These are phyloP conservation scores for Acidomyces sp. DNA, from an alignment of 495 filamentous ascomycete species.

Conservation along the genomic window DNA sequence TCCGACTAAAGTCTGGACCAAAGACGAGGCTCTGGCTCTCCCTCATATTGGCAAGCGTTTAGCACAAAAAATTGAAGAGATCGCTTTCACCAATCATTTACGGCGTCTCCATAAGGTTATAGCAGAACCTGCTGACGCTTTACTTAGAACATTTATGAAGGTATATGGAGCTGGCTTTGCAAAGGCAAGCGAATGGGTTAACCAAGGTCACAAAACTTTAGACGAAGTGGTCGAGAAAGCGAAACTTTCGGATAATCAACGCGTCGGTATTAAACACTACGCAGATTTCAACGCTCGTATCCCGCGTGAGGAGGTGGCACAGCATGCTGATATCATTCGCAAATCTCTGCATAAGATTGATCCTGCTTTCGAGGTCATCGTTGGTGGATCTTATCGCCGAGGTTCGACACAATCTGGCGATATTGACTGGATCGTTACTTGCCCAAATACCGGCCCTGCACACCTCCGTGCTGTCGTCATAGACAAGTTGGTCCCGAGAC, in stretches of 20 bases:
- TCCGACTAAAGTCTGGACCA: conserved; percentile 48
- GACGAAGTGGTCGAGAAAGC: conserved; percentile 55
- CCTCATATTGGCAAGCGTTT: conserved; percentile 62
- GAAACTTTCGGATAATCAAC: conserved; percentile 58
- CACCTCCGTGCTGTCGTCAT: conserved; percentile 52
- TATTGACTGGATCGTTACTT: conserved; percentile 79
- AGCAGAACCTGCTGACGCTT: conserved; percentile 47
- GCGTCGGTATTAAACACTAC: conserved; percentile 67
- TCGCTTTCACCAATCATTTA: conserved; percentile 62
- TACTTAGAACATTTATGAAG: conserved; percentile 54
- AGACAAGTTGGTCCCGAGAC: conserved; percentile 45
- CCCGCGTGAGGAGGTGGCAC: conserved; percentile 61
- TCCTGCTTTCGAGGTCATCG: conserved; percentile 48
- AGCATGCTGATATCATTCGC: conserved; percentile 55
- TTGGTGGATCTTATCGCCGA: conserved; percentile 79
- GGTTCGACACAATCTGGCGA: conserved; percentile 63
- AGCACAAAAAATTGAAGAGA: conserved; percentile 86
- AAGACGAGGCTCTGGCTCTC: conserved; percentile 53
- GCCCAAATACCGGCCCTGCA: conserved; percentile 41
- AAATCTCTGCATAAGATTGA: conserved; percentile 49
- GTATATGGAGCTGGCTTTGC: conserved; percentile 68
- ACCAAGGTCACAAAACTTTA: conserved; percentile 61
- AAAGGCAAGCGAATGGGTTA: conserved; percentile 65
- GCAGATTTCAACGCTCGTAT: conserved; percentile 76
- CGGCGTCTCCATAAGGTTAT: conserved; percentile 57